A percentile compares a stretch with the other conserved stretches of the same genome.
phyloP scores from a whole-genome alignment of 2,329 filamentous ascomycete species.

The Nigrospora oryzae region DNA sequence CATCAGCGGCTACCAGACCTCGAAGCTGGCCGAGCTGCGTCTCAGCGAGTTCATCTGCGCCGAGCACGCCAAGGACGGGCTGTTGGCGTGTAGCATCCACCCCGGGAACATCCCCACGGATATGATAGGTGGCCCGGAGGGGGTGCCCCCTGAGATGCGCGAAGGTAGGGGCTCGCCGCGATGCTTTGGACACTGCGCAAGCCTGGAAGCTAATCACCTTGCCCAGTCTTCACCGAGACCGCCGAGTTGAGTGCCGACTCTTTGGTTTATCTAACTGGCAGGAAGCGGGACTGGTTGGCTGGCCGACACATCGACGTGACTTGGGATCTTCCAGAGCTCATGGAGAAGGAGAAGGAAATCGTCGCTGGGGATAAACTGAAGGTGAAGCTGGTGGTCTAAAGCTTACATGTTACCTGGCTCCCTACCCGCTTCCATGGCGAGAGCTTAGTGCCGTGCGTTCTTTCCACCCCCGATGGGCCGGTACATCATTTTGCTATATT shows the following conservation, averaged over 20 bases:
- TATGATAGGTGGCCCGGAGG: slow-evolving; percentile 4
- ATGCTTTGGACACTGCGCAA: too few relatives aligned
- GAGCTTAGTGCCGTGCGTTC: too few relatives aligned
- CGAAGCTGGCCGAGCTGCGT: slow-evolving; percentile 35
- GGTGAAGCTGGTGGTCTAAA: slow-evolving; percentile 14
- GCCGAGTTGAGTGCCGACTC: slow-evolving; percentile 18
- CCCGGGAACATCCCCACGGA: slow-evolving; percentile 32
- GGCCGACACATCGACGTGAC: slow-evolving; percentile 28
- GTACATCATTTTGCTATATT: too few relatives aligned
- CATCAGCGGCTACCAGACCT: slow-evolving; percentile 30
- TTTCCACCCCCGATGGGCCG: too few relatives aligned
- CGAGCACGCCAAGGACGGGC: slow-evolving; percentile 30
- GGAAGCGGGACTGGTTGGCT: slow-evolving; percentile 20
- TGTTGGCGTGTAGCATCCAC: slow-evolving; percentile 32
- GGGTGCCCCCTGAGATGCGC: too few relatives aligned
- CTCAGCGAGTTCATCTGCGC: slow-evolving; percentile 33
- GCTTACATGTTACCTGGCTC: too few relatives aligned
- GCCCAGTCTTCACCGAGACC: slow-evolving; percentile 10
- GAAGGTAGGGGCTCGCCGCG: too few relatives aligned
- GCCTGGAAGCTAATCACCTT: too few relatives aligned
- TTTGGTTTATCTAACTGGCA: slow-evolving; percentile 17
- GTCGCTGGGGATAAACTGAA: slow-evolving; percentile 18
- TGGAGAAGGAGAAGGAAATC: slow-evolving; percentile 19
- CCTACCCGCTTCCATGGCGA: too few relatives aligned
- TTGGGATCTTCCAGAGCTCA: slow-evolving; percentile 28